Base-by-base conservation (phyloP, 148 eudicot species). In the Persicaria maculosa region DNA sequence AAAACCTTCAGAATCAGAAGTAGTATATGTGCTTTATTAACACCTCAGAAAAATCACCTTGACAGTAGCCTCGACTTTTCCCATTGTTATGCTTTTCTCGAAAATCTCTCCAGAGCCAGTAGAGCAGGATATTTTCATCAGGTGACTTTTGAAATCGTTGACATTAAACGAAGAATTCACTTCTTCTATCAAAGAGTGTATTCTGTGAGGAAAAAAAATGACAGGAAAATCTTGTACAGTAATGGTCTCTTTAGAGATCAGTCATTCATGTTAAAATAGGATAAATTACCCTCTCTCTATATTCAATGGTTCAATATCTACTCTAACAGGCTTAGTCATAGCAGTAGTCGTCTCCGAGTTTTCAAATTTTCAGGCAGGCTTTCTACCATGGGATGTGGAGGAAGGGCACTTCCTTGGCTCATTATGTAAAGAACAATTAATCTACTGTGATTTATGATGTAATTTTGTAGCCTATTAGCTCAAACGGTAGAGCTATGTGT, bases 51-150 rank as follows among this genome's bases (percentile, higher is more conserved):
- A 44, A 62, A 59, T 80, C 43, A 59, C 67, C 11, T 59, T 20
- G 17, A 88, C 88, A 22, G 82, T 76, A 68, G 54, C 81, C 80
- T 92, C 86, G 79, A 92, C 91, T 77, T 82, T 92, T 74, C 93
- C 91, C 77, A 65, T 72, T 10, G 97, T 86, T 62, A 87, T 70
- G 76, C 74, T 78, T 78, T 88, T 88, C 44, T 84, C 90, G 44
- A 73, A 31, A 55, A 25, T 31, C 75, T 64, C 74, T 47, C 73
- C 50, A 62, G 82, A 53, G 77, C 61, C 72, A 12, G 68, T 72
- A 50, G 3, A 45, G 36, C 31, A 46, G 12, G 40, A 31, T 31
- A 31, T 31, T 31, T 31, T 31, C 40, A 2, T 2, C 3, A 7
- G 31, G 53, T 47, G 9, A 12, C 74, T 11, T 19, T 71, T 16